Evolutionary conservation across 495 filamentous ascomycete species (phyloP).

Genomic region (Xylaria grammica): DNA sequence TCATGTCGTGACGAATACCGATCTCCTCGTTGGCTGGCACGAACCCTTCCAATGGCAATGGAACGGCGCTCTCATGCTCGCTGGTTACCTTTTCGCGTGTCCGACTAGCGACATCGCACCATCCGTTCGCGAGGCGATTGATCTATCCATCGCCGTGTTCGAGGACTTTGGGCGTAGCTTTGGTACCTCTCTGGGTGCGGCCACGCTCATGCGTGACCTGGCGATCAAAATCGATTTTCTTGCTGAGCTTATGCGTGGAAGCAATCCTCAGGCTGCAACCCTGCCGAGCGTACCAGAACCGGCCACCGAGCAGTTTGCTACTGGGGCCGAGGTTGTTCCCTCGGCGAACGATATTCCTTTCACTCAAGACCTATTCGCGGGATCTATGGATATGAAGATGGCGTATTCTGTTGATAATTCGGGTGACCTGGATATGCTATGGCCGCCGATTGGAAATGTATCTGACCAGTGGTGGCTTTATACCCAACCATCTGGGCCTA

Average conservation of each 20-base stretch:
- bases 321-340: neutral
- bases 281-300: neutral
- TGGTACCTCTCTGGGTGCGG: constrained; percentile 48
- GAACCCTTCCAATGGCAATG: constrained; percentile 51
- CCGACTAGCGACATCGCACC: constrained; percentile 35
- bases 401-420: constrained; percentile 21
- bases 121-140: constrained; percentile 45
- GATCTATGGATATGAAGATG: constrained; percentile 22
- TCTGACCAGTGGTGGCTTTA: constrained; percentile 23
- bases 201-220: constrained; percentile 40
- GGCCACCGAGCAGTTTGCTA: neutral
- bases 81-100: constrained; percentile 51
- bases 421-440: constrained; percentile 21
- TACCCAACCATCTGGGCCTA: neutral
- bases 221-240: constrained; percentile 29
- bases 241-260: constrained; percentile 12
- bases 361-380: constrained; percentile 11
- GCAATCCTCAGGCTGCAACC: neutral
- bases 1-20: constrained; percentile 48
- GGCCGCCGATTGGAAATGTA: constrained; percentile 20
- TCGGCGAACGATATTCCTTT: constrained; percentile 3
- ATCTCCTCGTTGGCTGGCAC: constrained; percentile 49
- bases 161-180: constrained; percentile 52
- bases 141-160: constrained; percentile 48
- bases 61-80: constrained; percentile 48